phyloP scores from a whole-genome alignment of 495 filamentous ascomycete genomes.

The Hyphodiscus hymeniophilus region DNA sequence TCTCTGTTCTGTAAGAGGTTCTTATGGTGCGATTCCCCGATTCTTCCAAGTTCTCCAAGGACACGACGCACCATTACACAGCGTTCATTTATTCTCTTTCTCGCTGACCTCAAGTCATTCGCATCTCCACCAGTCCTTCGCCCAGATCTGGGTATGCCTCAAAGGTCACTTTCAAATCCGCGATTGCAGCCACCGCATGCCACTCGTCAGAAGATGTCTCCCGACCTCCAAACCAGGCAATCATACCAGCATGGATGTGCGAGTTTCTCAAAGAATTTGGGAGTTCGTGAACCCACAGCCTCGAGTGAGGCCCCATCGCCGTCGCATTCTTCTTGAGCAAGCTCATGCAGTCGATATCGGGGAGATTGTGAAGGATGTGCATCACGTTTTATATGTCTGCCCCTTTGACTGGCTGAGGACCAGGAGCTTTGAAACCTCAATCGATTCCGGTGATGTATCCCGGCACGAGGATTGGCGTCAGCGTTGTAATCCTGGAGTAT shows the following conservation, averaged over 20 bases:
- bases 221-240: not conserved
- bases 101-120: too few species aligned
- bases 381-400: not conserved
- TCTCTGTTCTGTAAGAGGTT: too few species aligned
- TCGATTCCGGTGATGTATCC: not conserved
- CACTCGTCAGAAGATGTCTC: not conserved
- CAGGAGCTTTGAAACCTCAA: not conserved
- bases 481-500: not conserved
- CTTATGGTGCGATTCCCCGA: too few species aligned
- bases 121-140: conserved; percentile 19
- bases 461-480: not conserved
- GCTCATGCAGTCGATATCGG: not conserved
- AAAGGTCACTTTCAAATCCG: not conserved
- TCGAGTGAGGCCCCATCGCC: not conserved
- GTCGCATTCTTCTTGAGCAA: not conserved
- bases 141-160: not conserved
- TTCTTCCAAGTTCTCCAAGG: too few species aligned
- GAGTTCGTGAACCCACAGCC: not conserved
- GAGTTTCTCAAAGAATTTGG: not conserved
- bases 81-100: too few species aligned
- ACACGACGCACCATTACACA: too few species aligned
- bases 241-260: not conserved
- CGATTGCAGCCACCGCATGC: not conserved
- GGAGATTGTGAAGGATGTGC: not conserved
- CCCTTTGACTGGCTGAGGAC: not conserved